Conservation (phyloP, 331 rosid species). For the Erythrophleum ivorense region DNA sequence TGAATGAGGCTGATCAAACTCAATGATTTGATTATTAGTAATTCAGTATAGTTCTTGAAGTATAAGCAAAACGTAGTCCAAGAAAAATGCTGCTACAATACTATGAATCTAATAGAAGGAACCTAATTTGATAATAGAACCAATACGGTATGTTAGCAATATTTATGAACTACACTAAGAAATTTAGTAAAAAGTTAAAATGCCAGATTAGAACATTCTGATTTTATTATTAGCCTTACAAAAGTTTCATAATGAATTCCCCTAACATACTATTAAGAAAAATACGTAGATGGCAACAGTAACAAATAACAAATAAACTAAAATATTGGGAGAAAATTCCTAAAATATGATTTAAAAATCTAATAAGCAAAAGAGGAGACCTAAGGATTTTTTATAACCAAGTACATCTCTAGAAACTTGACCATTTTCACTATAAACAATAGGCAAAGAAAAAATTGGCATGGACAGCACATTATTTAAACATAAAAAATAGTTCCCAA, state of each 20-base stretch:
- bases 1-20: no score
- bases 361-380: constrained; percentile 40
- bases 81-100: not conserved
- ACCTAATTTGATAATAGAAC: not conserved
- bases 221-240: constrained; percentile 6
- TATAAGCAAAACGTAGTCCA: constrained; percentile 5
- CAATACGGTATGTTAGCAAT: not conserved
- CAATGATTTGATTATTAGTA: no score
- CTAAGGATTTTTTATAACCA: constrained; percentile 72
- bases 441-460: constrained; percentile 6
- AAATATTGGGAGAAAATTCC: not conserved
- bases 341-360: not conserved
- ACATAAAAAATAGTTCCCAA: not conserved
- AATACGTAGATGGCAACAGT: not conserved
- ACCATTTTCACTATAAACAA: constrained; percentile 54
- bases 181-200: constrained; percentile 7
- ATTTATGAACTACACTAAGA: not conserved
- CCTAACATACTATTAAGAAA: not conserved
- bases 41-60: not conserved
- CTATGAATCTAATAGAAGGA: not conserved
- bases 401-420: constrained; percentile 68
- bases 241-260: constrained; percentile 1
- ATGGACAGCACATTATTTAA: constrained; percentile 11
- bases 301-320: not conserved
- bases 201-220: not conserved